Percentiles rank a stretch among this genome's conserved stretches.
Evolutionary conservation across 495 filamentous ascomycete species (phyloP).

Genomic region (Parmelia sp.): DNA sequence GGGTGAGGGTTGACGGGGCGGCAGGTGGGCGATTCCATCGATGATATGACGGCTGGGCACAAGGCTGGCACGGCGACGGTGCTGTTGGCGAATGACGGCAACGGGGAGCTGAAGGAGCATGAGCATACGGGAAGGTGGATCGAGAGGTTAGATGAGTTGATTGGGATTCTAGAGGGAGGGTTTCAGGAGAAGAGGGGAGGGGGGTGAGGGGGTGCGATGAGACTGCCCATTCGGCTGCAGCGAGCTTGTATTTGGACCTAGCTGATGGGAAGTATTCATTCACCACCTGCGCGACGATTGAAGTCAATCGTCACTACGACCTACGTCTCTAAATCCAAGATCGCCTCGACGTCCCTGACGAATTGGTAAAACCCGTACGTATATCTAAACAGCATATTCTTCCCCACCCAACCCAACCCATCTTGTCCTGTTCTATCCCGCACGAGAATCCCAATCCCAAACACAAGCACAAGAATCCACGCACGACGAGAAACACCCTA

Average conservation of each 20-base stretch:
- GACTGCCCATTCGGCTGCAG: not conserved
- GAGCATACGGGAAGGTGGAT: constrained; percentile 72
- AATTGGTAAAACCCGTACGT: too few species aligned
- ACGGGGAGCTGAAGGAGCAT: constrained; percentile 64
- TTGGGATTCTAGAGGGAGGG: constrained; percentile 49
- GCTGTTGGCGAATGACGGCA: constrained; percentile 74
- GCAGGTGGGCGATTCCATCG: constrained; percentile 81
- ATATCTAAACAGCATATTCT: too few species aligned
- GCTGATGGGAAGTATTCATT: too few species aligned
- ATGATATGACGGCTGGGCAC: constrained; percentile 88
- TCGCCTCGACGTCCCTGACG: too few species aligned
- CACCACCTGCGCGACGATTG: not conserved
- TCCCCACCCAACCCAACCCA: too few species aligned
- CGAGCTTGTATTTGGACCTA: too few species aligned
- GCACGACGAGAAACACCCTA: too few species aligned
- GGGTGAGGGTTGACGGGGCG: not conserved
- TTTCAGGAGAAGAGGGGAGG: not conserved
- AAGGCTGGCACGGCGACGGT: constrained; percentile 84
- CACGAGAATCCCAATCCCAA: too few species aligned
- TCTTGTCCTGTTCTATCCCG: too few species aligned
- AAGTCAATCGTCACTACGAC: too few species aligned
- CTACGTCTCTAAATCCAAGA: too few species aligned
- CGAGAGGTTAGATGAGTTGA: constrained; percentile 60
- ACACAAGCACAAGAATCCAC: too few species aligned
- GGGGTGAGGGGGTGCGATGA: not conserved